A percentile compares a stretch with the other conserved stretches of the same genome.
Conservation (phyloP, 768 basidiomycete genomes). For the Rubroboletus pulcherrimus region DNA sequence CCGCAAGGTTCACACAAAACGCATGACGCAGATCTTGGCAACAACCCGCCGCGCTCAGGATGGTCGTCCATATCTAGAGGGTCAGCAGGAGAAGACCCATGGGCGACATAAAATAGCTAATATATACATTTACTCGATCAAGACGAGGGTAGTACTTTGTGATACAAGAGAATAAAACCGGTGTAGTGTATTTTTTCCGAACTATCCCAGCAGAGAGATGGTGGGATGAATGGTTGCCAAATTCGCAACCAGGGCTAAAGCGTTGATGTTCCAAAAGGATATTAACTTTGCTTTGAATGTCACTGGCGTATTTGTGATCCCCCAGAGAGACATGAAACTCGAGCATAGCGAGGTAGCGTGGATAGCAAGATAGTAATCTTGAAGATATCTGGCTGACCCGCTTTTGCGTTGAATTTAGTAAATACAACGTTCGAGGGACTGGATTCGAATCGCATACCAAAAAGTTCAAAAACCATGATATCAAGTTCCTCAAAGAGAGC, state of each 20-base stretch:
- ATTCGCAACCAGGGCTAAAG: neutral
- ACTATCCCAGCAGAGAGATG: neutral
- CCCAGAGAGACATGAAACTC: neutral
- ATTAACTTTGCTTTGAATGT: no score
- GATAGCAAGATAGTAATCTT: no score
- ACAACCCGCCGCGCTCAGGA: slow-evolving; percentile 6
- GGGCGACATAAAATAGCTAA: slow-evolving; percentile 12
- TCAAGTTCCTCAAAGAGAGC: no score
- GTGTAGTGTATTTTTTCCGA: neutral
- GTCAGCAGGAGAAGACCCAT: slow-evolving; percentile 14
- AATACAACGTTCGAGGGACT: no score
- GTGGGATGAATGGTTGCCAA: neutral
- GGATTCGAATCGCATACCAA: no score
- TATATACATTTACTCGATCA: neutral
- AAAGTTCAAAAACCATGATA: no score
- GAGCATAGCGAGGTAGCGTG: neutral
- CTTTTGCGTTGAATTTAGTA: no score
- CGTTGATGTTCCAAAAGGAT: no score
- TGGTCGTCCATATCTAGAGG: slow-evolving; percentile 12
- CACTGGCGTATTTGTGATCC: no score
- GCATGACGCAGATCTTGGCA: slow-evolving; percentile 6
- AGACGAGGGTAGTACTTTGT: neutral
- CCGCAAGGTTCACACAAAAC: slow-evolving; percentile 3
- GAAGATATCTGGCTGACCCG: no score
- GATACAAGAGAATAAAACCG: neutral